These are phyloP conservation scores for Fomitopsis schrenkii DNA, from an alignment of 1,284 basidiomycete genomes.

Conservation along the genomic window DNA sequence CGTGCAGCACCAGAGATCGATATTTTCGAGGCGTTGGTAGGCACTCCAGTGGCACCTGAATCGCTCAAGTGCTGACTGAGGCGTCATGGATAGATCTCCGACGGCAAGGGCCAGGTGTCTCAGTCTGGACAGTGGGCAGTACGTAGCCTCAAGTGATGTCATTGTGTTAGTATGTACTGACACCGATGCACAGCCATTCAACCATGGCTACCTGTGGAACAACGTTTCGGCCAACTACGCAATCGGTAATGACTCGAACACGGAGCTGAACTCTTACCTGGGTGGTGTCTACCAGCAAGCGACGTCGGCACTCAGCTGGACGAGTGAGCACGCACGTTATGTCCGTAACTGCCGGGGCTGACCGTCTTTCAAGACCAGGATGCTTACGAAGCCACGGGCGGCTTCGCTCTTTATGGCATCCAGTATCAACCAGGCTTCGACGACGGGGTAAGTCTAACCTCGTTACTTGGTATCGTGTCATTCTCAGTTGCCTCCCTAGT, in stretches of 20 bases:
- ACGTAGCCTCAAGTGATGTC: slow-evolving; percentile 6
- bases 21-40: slow-evolving; percentile 54
- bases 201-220: slow-evolving; percentile 36
- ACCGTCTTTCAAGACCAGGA: slow-evolving; percentile 17
- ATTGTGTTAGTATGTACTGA: neutral
- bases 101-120: slow-evolving; percentile 34
- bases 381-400: slow-evolving; percentile 20
- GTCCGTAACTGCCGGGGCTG: too few relatives aligned
- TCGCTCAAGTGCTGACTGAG: neutral
- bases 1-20: slow-evolving; percentile 86
- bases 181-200: slow-evolving; percentile 37
- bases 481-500: slow-evolving; percentile 35
- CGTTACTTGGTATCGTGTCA: neutral
- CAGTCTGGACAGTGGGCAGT: slow-evolving; percentile 45
- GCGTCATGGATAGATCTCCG: neutral
- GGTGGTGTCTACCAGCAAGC: slow-evolving; percentile 57
- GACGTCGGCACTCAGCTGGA: slow-evolving; percentile 27
- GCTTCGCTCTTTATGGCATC: slow-evolving; percentile 23
- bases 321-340: slow-evolving; percentile 12
- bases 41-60: neutral
- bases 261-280: slow-evolving; percentile 46
- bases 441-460: slow-evolving; percentile 17
- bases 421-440: slow-evolving; percentile 30
- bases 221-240: slow-evolving; percentile 39
- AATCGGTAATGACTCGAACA: slow-evolving; percentile 39